These are phyloP conservation scores for Botrytis sinoallii DNA, from an alignment of 2,329 filamentous ascomycete species.

Conservation along the genomic window DNA sequence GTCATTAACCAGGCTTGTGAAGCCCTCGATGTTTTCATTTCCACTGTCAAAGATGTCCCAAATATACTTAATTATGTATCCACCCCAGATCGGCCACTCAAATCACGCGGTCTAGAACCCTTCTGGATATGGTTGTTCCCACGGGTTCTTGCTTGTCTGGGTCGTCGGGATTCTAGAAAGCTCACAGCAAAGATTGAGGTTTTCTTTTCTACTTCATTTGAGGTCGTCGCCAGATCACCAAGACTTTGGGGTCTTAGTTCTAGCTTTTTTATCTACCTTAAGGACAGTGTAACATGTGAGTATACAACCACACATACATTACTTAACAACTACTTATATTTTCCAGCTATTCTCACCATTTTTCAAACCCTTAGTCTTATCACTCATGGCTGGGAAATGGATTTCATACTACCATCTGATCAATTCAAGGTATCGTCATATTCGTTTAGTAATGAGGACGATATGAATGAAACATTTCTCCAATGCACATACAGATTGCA, in stretches of 20 bases:
- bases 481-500: constrained; percentile 33
- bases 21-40: constrained; percentile 73
- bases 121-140: constrained; percentile 65
- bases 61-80: constrained; percentile 55
- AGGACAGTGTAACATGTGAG: constrained; percentile 39
- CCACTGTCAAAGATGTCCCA: constrained; percentile 73
- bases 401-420: constrained; percentile 29
- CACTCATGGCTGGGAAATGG: constrained; percentile 16
- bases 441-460: constrained; percentile 17
- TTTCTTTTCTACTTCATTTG: constrained; percentile 50
- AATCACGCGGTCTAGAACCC: constrained; percentile 55
- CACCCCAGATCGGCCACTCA: constrained; percentile 43
- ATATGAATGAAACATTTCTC: neutral
- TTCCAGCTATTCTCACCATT: constrained; percentile 28
- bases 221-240: constrained; percentile 44
- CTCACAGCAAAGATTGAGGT: constrained; percentile 51
- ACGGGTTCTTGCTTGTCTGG: constrained; percentile 55
- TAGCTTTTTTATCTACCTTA: constrained; percentile 49
- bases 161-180: constrained; percentile 48
- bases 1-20: constrained; percentile 61
- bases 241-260: constrained; percentile 49
- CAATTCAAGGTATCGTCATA: constrained; percentile 23
- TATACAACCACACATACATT: constrained; percentile 1
- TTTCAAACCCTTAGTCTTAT: constrained; percentile 28
- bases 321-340: constrained; percentile 20